Evolutionary conservation across 352 stramenopile species (phyloP).

Genomic region (Phytopythium montanum): DNA sequence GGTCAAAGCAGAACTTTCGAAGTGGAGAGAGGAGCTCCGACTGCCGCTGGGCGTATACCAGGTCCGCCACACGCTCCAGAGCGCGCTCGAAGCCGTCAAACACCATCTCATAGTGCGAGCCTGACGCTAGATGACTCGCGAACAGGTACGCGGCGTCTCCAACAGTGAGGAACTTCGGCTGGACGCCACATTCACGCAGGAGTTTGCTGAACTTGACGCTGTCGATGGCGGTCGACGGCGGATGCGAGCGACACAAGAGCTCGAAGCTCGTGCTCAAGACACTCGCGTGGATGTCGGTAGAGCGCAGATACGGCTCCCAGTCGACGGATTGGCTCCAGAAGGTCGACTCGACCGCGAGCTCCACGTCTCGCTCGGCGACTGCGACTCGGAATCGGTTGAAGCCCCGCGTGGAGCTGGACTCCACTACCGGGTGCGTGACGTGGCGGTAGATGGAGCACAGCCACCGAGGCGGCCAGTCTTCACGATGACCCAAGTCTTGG

Average conservation of each 20-base stretch:
- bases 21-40: constrained; percentile 9
- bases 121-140: constrained; percentile 26
- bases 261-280: constrained; percentile 44
- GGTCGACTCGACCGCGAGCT: constrained; percentile 32
- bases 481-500: neutral
- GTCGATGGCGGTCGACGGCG: constrained; percentile 41
- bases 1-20: constrained; percentile 38
- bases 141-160: constrained; percentile 69
- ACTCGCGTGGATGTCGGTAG: constrained; percentile 24
- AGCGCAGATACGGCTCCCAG: constrained; percentile 29
- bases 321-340: constrained; percentile 65
- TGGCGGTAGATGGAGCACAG: constrained; percentile 47
- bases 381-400: constrained; percentile 39
- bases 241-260: constrained; percentile 45
- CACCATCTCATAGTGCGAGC: constrained; percentile 55
- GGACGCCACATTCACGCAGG: constrained; percentile 52
- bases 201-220: constrained; percentile 81
- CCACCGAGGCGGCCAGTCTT: constrained; percentile 32
- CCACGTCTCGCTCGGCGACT: constrained; percentile 21
- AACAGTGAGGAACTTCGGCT: constrained; percentile 44
- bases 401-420: constrained; percentile 22
- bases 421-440: constrained; percentile 43
- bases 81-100: constrained; percentile 47
- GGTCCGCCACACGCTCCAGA: constrained; percentile 31
- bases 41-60: constrained; percentile 17